Percentiles rank a stretch among this genome's conserved stretches.
phyloP scores from a whole-genome alignment of 106 monocot species.

The Dioscorea zingiberensis region DNA sequence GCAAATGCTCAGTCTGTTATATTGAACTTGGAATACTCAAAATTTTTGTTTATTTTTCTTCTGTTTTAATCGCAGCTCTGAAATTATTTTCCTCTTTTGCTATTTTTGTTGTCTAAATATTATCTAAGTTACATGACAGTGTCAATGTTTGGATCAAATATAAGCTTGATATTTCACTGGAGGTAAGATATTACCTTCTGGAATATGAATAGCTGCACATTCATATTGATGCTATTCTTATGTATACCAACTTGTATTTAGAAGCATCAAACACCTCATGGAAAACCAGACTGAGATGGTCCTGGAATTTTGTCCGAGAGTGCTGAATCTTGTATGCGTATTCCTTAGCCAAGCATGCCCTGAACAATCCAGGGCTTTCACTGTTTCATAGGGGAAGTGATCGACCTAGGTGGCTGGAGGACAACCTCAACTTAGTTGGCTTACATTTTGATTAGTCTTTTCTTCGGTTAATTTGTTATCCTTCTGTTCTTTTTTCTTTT shows the following conservation, averaged over 20 bases:
- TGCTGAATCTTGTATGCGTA: too few relatives aligned
- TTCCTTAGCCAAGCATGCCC: too few relatives aligned
- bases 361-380: too few relatives aligned
- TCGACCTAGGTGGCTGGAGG: too few relatives aligned
- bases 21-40: not conserved
- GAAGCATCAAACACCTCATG: too few relatives aligned
- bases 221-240: not conserved
- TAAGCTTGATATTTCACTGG: slow-evolving; percentile 70
- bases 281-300: too few relatives aligned
- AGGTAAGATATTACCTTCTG: slow-evolving; percentile 39
- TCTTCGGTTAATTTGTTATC: too few relatives aligned
- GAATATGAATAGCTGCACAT: not conserved
- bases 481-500: too few relatives aligned
- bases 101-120: slow-evolving; percentile 16
- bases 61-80: not conserved
- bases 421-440: too few relatives aligned
- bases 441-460: too few relatives aligned
- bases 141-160: slow-evolving; percentile 94
- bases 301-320: too few relatives aligned
- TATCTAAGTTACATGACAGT: slow-evolving; percentile 89
- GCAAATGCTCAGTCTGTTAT: slow-evolving; percentile 77
- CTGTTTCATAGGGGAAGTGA: too few relatives aligned
- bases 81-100: not conserved
- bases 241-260: not conserved
- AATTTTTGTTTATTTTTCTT: not conserved